Conservation (phyloP, 2,329 filamentous ascomycete species). For the Westerdykella ornata region DNA sequence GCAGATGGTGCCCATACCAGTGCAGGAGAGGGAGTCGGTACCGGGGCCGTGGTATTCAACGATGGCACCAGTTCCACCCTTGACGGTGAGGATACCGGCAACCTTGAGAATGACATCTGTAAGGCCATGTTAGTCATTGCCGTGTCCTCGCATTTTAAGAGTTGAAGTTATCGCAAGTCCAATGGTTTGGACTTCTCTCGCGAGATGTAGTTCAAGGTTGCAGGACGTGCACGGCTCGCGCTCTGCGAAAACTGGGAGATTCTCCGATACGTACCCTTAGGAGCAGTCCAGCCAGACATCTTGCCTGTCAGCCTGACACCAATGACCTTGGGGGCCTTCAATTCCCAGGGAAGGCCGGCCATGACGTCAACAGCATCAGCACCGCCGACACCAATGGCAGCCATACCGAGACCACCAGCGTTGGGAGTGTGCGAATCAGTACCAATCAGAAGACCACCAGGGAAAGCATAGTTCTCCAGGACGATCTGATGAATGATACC, state of each 20-base stretch:
- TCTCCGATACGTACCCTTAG: conserved; percentile 62
- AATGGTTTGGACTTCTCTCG: too few species aligned
- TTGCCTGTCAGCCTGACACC: conserved; percentile 91
- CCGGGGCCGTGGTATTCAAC: conserved; percentile 72
- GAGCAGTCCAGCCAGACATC: conserved; percentile 83
- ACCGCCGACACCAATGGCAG: conserved; percentile 92
- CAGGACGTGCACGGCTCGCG: too few species aligned
- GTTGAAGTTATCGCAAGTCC: too few species aligned
- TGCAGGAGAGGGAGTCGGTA: conserved; percentile 66
- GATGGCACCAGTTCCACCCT: conserved; percentile 92
- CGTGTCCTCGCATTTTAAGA: too few species aligned
- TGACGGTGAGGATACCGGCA: conserved; percentile 92
- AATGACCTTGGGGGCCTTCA: conserved; percentile 96
- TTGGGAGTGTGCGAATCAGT: conserved; percentile 98
- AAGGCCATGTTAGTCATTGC: conserved; percentile 8
- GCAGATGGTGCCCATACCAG: conserved; percentile 80
- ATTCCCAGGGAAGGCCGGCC: conserved; percentile 93
- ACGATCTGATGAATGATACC: conserved; percentile 99
- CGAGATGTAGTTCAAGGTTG: too few species aligned
- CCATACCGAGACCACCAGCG: conserved; percentile 91
- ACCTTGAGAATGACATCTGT: conserved; percentile 94
- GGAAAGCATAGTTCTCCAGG: conserved; percentile 98
- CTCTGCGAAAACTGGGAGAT: too few species aligned
- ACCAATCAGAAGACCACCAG: conserved; percentile 93
- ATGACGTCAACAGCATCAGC: conserved; percentile 98